Evolutionary conservation across 768 basidiomycete genomes (phyloP), one percentile per base, ranked within the genome.

Genomic region (Suillus alpinus): DNA sequence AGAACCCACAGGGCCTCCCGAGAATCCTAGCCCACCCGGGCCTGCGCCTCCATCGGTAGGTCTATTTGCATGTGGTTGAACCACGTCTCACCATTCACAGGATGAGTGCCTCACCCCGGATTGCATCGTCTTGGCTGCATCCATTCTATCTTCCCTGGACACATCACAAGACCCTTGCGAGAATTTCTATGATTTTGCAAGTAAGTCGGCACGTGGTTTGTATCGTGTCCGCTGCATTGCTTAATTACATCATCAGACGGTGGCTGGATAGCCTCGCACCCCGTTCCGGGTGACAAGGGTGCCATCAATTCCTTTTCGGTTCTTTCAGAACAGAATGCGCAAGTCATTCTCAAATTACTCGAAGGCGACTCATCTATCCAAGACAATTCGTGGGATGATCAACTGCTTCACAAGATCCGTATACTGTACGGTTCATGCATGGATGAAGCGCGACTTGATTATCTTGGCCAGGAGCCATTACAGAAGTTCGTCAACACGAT

Each of bases 171-270:
- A 98, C 70, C 97, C 97, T 0, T 99, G 97, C 74, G 92, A 98
- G 66, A 89, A 94, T 74, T 97, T 98, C 73, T 98, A 95, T 69
- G 84, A 89, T 64, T 98, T 87, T 75, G 86, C 95, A 10, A 95
- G 94, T 95, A 68, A 68, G 92, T 86, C 9, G 13, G 39, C 36
- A 37, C 57, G 20, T 53, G 23, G 46, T 41, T 32, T 26, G 6
- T 10, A 43, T 12, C 47, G n/a, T 53, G 29, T 39, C 56, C 39
- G 44, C 59, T 57, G 41, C 56, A 61, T 50, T 47, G 23, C 65
- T 65, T 20, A 62, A 18, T 41, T 56, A 39, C 43, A 51, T 6
- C 34, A 13, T 16, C 58, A 95, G 92, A 89, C 69, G 92, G 93
- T 18, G 94, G 94, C 13, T 99, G 96, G 96, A 79, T 91, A 20